Conservation (phyloP, 2,329 filamentous ascomycete species). For the Apiospora kogelbergensis region DNA sequence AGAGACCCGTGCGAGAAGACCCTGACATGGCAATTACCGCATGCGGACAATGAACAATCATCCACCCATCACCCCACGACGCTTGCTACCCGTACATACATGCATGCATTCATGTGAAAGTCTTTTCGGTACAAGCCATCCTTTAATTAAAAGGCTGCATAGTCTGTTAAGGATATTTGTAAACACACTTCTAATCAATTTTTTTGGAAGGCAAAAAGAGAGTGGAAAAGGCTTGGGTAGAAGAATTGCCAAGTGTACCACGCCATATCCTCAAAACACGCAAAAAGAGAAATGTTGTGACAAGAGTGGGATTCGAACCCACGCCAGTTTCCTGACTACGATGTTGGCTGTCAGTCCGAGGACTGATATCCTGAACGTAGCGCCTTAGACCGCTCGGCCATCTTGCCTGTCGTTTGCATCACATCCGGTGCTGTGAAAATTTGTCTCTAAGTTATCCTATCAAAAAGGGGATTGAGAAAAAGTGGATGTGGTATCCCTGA, state of each 20-base stretch:
- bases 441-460: neutral
- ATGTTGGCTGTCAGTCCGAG: neutral
- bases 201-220: neutral
- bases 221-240: too few species aligned
- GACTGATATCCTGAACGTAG: constrained; percentile 1
- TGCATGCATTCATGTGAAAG: neutral
- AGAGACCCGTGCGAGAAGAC: neutral
- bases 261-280: neutral
- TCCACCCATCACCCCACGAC: neutral
- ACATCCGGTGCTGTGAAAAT: neutral
- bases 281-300: neutral
- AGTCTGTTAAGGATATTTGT: too few species aligned
- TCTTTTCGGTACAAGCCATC: neutral
- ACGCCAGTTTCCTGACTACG: constrained; percentile 7
- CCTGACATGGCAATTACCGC: neutral
- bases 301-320: constrained; percentile 10
- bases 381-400: constrained; percentile 11
- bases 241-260: too few species aligned
- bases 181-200: neutral
- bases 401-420: neutral
- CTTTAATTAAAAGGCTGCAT: neutral
- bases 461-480: neutral
- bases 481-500: neutral
- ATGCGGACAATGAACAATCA: neutral
- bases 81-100: neutral